Conservation (phyloP, 2,329 filamentous ascomycete species). For the Escovopsis sp. region DNA sequence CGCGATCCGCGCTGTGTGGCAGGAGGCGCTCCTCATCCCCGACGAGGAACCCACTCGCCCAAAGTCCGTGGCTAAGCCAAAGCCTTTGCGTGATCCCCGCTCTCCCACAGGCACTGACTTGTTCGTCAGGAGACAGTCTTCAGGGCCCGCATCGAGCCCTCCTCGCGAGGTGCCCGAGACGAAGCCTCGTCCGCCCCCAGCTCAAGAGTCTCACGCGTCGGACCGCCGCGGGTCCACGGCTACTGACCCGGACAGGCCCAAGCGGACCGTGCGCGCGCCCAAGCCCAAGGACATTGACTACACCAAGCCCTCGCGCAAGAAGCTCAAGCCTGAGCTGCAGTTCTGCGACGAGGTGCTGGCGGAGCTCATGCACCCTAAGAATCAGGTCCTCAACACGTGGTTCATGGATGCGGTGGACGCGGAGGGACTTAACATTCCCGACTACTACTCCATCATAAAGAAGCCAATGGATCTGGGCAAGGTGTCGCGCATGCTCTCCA, state of each 20-base stretch:
- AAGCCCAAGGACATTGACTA: slow-evolving; percentile 89
- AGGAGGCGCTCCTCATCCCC: slow-evolving; percentile 28
- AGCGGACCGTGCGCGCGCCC: slow-evolving; percentile 85
- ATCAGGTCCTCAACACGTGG: slow-evolving; percentile 51
- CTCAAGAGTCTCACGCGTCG: slow-evolving; percentile 9
- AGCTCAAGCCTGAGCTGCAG: slow-evolving; percentile 75
- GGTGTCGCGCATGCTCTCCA: slow-evolving; percentile 62
- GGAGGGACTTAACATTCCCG: slow-evolving; percentile 82
- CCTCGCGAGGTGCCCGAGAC: slow-evolving; percentile 9
- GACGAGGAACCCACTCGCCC: slow-evolving; percentile 43
- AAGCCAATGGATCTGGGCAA: slow-evolving; percentile 90
- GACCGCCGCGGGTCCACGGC: slow-evolving; percentile 57
- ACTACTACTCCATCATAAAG: slow-evolving; percentile 88
- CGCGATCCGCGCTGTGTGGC: slow-evolving; percentile 42
- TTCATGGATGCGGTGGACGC: slow-evolving; percentile 84
- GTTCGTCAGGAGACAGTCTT: slow-evolving; percentile 18
- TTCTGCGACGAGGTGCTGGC: slow-evolving; percentile 75
- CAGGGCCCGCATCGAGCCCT: slow-evolving; percentile 16
- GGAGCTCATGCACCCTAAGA: slow-evolving; percentile 62
- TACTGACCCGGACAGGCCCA: slow-evolving; percentile 64
- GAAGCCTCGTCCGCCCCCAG: slow-evolving; percentile 7
- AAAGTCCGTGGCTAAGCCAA: slow-evolving; percentile 31
- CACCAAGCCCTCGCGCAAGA: slow-evolving; percentile 63
- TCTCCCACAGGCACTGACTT: slow-evolving; percentile 8
- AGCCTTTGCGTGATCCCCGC: slow-evolving; percentile 22